Base-by-base conservation (phyloP, 108 stramenopile genomes). In the Fistulifera solaris region DNA sequence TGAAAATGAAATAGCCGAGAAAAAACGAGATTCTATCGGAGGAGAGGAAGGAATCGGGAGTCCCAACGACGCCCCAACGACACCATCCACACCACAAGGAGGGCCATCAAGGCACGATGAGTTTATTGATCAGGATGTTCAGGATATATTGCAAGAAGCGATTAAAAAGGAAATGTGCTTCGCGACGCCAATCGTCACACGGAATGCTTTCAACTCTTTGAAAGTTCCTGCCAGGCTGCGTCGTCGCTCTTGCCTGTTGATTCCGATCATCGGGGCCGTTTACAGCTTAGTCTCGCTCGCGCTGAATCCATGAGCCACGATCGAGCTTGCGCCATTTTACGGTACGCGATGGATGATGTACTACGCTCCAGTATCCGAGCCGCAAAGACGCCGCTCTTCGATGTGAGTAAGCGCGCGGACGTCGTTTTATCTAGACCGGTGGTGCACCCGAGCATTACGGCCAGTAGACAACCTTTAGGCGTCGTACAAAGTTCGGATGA, bases 321-420 rank as follows among this genome's bases (percentile, higher is more conserved):
- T 49, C 55, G 89, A 8, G 80, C 78, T 0, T 84, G 82, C 65
- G 89, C 85, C 52, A 90, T 90, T 58, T 52, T 90, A 21, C 40
- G 77, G 23, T 90, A 90, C 65, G 85, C 84, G 56, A 90, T 90
- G 89, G 89, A 90, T 52, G 85, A 90, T 66, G 89, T 90, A 0
- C 42, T 90, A 46, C 61, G 89, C 58, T 71, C 70, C 14, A 84
- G 88, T 39, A 41, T 83, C 24, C 56, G 71, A 18, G 68, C 80
- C 24, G 61, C 70, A 18, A 61, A 70, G 31, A 53, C 54, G 16
- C 63, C 68, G 19, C 58, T 58, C 13, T 63, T 70, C 21, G 80
- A 83, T 56, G 62, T 63, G 11, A 57, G 55, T 43, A 75, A 83
- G 46, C 67, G 84, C 15, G 79, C 84, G 40, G 88, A 90, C 64